Percentiles rank a stretch among this genome's conserved stretches.
Evolutionary conservation across 2,329 filamentous ascomycete species (phyloP).

Genomic region (Zymoseptoria ardabiliae): DNA sequence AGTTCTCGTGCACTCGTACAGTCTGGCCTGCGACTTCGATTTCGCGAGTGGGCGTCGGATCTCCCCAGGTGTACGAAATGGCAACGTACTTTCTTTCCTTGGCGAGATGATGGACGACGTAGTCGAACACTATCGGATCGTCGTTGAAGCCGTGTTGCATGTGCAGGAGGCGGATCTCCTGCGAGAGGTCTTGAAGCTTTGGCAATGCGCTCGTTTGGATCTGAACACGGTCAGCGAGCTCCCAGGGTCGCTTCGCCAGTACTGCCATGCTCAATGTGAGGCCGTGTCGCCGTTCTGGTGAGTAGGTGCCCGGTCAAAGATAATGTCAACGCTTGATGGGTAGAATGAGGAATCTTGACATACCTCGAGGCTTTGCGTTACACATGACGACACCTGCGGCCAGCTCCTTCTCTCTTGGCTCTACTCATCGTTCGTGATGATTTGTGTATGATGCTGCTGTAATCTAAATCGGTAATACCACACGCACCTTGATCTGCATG

Average conservation of each 20-base stretch:
- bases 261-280: neutral
- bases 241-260: neutral
- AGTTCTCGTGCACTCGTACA: neutral
- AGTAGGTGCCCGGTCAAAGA: neutral
- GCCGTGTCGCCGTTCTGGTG: neutral
- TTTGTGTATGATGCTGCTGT: neutral
- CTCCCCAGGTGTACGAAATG: constrained; percentile 3
- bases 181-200: neutral
- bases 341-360: neutral
- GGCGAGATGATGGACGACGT: neutral
- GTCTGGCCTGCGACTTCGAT: constrained; percentile 1
- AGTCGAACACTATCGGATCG: neutral
- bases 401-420: neutral
- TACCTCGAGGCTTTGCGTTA: neutral
- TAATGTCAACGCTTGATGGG: neutral
- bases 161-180: neutral
- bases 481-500: neutral
- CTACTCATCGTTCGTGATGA: neutral
- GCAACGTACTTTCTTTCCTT: neutral
- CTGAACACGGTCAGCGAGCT: neutral
- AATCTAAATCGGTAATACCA: neutral
- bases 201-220: neutral
- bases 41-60: neutral
- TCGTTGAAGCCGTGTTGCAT: neutral
- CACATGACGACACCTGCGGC: neutral